These are phyloP conservation scores for Lathyrus sativus DNA, from an alignment of 306 rosid species.

Conservation along the genomic window DNA sequence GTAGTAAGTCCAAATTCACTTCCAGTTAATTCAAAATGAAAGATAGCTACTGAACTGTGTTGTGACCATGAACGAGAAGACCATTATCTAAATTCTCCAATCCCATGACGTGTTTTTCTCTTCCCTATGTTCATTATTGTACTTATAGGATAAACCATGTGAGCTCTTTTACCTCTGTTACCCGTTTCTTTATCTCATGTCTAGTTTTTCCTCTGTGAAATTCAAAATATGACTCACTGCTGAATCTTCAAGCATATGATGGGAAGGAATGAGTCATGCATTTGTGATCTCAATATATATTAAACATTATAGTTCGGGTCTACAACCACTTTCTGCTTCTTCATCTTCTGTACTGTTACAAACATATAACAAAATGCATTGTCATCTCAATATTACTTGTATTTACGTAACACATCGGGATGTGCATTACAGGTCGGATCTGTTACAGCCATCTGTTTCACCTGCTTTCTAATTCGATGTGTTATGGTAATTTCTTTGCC, in stretches of 20 bases:
- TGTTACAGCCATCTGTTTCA: constrained; percentile 92
- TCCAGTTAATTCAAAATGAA: constrained; percentile 3
- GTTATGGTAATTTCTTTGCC: constrained; percentile 68
- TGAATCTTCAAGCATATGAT: constrained; percentile 18
- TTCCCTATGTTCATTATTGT: not conserved
- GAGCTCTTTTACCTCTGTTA: constrained; percentile 5
- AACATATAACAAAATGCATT: constrained; percentile 12
- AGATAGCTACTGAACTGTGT: not conserved
- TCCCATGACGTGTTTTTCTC: not conserved
- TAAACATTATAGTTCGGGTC: not conserved
- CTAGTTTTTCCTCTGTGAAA: not conserved
- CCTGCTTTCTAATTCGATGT: constrained; percentile 92
- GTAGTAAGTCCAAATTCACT: not conserved
- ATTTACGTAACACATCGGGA: constrained; percentile 9
- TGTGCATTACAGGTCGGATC: constrained; percentile 83
- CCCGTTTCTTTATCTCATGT: constrained; percentile 4
- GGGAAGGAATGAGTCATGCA: constrained; percentile 14
- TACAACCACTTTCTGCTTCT: constrained; percentile 20
- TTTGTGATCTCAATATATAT: not conserved
- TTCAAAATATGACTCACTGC: constrained; percentile 3
- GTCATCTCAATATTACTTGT: constrained; percentile 20
- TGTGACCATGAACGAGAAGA: not conserved
- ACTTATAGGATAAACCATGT: not conserved
- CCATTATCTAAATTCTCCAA: not conserved
- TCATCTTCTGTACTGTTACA: constrained; percentile 31